These are phyloP conservation scores for Geranium rotundifolium DNA, from an alignment of 345 rosid species.

Conservation along the genomic window DNA sequence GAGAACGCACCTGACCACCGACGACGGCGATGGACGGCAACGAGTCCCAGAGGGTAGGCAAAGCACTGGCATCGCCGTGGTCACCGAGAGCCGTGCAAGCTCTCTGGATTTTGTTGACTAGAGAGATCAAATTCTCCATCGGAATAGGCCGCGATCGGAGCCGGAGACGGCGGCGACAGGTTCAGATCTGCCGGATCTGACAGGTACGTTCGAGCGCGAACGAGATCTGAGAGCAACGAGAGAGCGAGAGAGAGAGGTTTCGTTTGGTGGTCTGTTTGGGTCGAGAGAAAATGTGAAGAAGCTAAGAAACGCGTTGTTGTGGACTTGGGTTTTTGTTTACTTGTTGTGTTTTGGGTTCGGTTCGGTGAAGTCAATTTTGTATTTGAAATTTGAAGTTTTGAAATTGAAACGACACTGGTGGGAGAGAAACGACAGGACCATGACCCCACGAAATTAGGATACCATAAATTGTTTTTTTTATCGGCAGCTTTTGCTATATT, in stretches of 20 bases:
- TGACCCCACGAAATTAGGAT: not conserved
- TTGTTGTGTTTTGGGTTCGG: not conserved
- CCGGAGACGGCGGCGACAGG: not conserved
- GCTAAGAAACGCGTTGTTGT: not conserved
- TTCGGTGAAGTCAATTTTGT: not conserved
- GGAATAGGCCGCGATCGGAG: not conserved
- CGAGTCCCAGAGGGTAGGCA: constrained; percentile 98
- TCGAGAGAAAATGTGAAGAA: not conserved
- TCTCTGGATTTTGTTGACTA: constrained; percentile 95
- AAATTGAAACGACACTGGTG: not conserved
- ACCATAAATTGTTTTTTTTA: too few relatives aligned
- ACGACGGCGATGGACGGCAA: constrained; percentile 95
- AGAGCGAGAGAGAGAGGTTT: not conserved
- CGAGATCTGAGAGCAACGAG: not conserved
- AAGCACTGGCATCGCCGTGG: constrained; percentile 74
- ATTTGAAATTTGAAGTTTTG: not conserved
- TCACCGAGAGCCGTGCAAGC: constrained; percentile 99
- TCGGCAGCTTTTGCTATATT: too few relatives aligned
- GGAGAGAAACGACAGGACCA: not conserved
- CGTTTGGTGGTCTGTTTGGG: not conserved
- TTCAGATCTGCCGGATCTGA: constrained; percentile 19
- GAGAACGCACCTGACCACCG: constrained; percentile 88
- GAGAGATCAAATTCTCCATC: constrained; percentile 89
- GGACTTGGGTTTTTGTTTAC: not conserved
- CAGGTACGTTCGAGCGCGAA: constrained; percentile 8